Conservation (phyloP, 306 rosid species). For the Sechiopsis laciniata region DNA sequence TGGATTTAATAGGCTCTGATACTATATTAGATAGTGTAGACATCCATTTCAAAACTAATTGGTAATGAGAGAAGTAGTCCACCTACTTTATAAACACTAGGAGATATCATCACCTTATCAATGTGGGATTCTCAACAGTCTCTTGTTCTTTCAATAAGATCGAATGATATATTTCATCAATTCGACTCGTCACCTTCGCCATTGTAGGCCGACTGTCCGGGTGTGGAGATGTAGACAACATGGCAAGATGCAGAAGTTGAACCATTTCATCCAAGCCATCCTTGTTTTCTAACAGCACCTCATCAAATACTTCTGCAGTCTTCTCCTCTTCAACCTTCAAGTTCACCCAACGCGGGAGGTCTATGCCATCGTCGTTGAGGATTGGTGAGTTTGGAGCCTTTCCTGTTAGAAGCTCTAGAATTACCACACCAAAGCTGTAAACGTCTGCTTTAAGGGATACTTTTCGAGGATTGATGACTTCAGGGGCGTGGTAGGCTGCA, state of each 20-base stretch:
- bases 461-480: conserved; percentile 58
- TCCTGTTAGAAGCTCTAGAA: conserved; percentile 84
- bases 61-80: too few relatives aligned
- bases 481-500: conserved; percentile 84
- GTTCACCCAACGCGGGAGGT: conserved; percentile 93
- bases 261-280: conserved; percentile 88
- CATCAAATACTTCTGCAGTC: conserved; percentile 73
- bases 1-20: too few relatives aligned
- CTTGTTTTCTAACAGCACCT: conserved; percentile 76
- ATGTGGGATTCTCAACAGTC: too few relatives aligned
- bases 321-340: conserved; percentile 66
- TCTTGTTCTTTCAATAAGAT: conserved; percentile 32
- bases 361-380: conserved; percentile 70
- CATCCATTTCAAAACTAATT: too few relatives aligned
- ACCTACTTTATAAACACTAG: too few relatives aligned
- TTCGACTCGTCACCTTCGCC: conserved; percentile 52
- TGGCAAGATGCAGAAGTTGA: conserved; percentile 69
- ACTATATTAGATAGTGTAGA: too few relatives aligned
- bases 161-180: conserved; percentile 48
- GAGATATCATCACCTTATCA: too few relatives aligned
- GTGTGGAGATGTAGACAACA: conserved; percentile 58
- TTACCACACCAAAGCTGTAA: conserved; percentile 86
- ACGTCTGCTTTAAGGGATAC: conserved; percentile 72
- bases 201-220: conserved; percentile 80
- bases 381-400: conserved; percentile 67